Evolutionary conservation across 768 basidiomycete genomes (phyloP).

Genomic region (Podaxis mareebaensis): DNA sequence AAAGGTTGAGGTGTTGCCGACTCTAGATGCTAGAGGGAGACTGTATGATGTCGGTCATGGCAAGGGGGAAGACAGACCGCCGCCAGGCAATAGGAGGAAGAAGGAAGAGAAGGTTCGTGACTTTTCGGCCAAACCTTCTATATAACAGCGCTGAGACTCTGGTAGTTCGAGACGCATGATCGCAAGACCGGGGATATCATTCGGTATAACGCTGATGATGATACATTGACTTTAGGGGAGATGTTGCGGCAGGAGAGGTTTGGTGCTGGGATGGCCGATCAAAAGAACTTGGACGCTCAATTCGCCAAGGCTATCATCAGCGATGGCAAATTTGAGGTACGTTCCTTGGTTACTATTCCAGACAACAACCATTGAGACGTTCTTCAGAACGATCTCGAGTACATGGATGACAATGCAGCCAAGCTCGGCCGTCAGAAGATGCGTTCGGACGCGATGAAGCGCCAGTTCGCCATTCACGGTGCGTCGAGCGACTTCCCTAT

Average conservation of each 20-base stretch:
- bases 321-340: constrained; percentile 85
- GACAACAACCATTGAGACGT: neutral
- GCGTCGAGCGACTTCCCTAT: constrained; percentile 19
- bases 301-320: constrained; percentile 86
- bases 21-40: constrained; percentile 78
- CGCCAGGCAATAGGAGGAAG: constrained; percentile 74
- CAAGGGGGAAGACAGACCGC: constrained; percentile 50
- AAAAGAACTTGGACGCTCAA: constrained; percentile 89
- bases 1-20: constrained; percentile 84
- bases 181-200: constrained; percentile 87
- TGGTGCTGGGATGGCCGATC: constrained; percentile 84
- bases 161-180: constrained; percentile 85
- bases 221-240: constrained; percentile 82
- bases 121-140: constrained; percentile 9
- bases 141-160: constrained; percentile 11
- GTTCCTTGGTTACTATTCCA: constrained; percentile 15
- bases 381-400: constrained; percentile 80
- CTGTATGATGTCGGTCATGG: constrained; percentile 91
- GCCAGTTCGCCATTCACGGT: constrained; percentile 97
- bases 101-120: constrained; percentile 68
- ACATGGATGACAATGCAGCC: constrained; percentile 97
- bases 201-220: constrained; percentile 90
- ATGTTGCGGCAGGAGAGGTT: constrained; percentile 93
- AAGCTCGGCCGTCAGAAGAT: constrained; percentile 91
- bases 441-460: constrained; percentile 94